These are phyloP conservation scores for Ophiostoma himal-ulmi DNA, from an alignment of 2,329 filamentous ascomycete genomes.

Conservation along the genomic window DNA sequence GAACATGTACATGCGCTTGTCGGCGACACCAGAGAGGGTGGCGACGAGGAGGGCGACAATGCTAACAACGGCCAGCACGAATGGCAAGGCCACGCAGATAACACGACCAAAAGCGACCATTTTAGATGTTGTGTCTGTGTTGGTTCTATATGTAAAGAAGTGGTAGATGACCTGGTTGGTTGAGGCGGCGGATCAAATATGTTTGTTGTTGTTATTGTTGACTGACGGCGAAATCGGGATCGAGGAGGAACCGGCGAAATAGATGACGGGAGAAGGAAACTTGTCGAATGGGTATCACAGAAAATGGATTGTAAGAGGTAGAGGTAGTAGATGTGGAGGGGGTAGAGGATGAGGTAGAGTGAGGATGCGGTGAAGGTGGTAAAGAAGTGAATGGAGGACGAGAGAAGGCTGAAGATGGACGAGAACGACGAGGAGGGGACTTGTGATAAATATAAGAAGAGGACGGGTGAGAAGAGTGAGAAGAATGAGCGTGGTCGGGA, in stretches of 20 bases:
- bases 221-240: not conserved
- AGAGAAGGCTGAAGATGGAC: not conserved
- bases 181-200: not conserved
- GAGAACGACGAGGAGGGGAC: not conserved
- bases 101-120: conserved; percentile 59
- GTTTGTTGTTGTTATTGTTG: too few species aligned
- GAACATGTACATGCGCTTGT: conserved; percentile 54
- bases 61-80: conserved; percentile 70
- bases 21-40: conserved; percentile 49
- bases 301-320: not conserved
- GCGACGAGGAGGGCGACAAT: conserved; percentile 62
- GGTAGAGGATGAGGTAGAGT: not conserved
- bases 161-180: not conserved
- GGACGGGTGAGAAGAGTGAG: not conserved
- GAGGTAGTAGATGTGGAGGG: not conserved
- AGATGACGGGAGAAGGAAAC: not conserved
- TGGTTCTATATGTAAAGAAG: not conserved
- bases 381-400: not conserved
- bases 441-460: not conserved
- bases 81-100: conserved; percentile 81
- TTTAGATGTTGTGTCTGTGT: conserved; percentile 20
- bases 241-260: not conserved
- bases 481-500: not conserved
- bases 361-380: not conserved
- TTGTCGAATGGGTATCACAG: not conserved